Evolutionary conservation across 176 grass and related monocot species (phyloP).

Genomic region (Musa schizocarpa): DNA sequence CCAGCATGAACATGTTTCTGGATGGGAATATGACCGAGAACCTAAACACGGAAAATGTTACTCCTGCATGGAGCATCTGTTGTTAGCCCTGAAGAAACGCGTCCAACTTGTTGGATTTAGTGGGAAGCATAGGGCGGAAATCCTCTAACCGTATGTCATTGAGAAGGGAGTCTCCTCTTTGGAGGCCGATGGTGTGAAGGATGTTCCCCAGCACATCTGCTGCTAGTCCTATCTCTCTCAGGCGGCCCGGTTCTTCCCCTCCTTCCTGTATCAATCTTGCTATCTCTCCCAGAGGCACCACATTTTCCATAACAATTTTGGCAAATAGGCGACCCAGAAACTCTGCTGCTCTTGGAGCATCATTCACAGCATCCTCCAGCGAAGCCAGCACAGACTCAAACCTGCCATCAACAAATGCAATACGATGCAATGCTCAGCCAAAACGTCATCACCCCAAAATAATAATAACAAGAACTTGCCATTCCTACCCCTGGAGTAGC

Average conservation of each 20-base stretch:
- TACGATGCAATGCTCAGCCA: neutral
- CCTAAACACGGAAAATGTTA: neutral
- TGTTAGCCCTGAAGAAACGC: slow-evolving; percentile 47
- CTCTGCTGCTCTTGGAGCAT: slow-evolving; percentile 73
- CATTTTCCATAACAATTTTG: slow-evolving; percentile 55
- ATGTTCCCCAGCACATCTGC: slow-evolving; percentile 63
- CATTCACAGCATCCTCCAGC: slow-evolving; percentile 85
- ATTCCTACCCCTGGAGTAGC: slow-evolving; percentile 56
- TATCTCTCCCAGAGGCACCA: slow-evolving; percentile 44
- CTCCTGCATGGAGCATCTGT: slow-evolving; percentile 27
- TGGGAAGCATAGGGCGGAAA: slow-evolving; percentile 52
- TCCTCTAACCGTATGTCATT: slow-evolving; percentile 59
- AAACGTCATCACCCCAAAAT: neutral
- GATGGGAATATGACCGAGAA: neutral
- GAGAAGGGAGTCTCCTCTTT: slow-evolving; percentile 53
- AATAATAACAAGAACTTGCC: neutral
- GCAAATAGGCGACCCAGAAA: slow-evolving; percentile 78
- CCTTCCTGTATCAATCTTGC: slow-evolving; percentile 63
- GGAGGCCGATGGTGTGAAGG: slow-evolving; percentile 45
- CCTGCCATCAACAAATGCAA: slow-evolving; percentile 17
- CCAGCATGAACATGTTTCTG: neutral
- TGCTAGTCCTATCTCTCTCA: slow-evolving; percentile 49
- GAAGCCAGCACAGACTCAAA: slow-evolving; percentile 45
- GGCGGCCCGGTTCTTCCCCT: slow-evolving; percentile 58
- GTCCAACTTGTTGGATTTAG: slow-evolving; percentile 55